Percentiles rank a stretch among this genome's conserved stretches.
phyloP scores from a whole-genome alignment of 2,329 filamentous ascomycete genomes.

The Nemania abortiva region DNA sequence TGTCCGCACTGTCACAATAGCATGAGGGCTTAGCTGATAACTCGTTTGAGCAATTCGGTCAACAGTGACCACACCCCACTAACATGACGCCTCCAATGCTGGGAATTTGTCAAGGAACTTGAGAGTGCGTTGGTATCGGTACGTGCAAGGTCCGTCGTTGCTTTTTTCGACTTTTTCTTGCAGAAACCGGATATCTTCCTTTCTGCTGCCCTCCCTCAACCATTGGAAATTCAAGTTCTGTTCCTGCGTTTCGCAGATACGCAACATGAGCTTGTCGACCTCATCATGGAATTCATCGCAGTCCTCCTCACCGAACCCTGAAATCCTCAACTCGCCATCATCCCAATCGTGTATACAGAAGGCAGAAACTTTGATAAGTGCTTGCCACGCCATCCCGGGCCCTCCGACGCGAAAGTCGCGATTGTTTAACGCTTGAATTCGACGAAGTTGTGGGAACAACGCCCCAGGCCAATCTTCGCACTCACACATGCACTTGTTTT shows the following conservation, averaged over 20 bases:
- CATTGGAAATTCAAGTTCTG: background rate
- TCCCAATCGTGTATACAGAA: background rate
- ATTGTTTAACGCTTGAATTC: background rate
- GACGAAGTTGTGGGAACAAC: background rate
- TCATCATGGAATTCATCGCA: conserved; percentile 11
- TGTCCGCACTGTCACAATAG: too few species aligned
- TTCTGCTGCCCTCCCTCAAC: conserved; percentile 5
- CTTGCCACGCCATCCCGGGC: background rate
- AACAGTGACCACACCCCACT: too few species aligned
- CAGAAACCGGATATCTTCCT: conserved; percentile 1
- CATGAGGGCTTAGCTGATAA: too few species aligned
- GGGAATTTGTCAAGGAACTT: background rate
- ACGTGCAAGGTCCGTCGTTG: background rate
- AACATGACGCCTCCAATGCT: too few species aligned
- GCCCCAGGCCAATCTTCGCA: background rate
- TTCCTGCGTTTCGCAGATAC: conserved; percentile 14
- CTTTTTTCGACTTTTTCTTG: background rate
- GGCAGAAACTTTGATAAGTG: background rate
- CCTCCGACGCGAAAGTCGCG: too few species aligned
- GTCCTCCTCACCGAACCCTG: background rate
- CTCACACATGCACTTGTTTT: background rate
- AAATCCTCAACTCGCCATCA: background rate
- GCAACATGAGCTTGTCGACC: conserved; percentile 10
- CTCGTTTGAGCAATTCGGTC: too few species aligned
- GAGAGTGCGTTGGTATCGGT: conserved; percentile 6